Conservation (phyloP, 2,329 filamentous ascomycete species). For the Alternaria gansuensis region DNA sequence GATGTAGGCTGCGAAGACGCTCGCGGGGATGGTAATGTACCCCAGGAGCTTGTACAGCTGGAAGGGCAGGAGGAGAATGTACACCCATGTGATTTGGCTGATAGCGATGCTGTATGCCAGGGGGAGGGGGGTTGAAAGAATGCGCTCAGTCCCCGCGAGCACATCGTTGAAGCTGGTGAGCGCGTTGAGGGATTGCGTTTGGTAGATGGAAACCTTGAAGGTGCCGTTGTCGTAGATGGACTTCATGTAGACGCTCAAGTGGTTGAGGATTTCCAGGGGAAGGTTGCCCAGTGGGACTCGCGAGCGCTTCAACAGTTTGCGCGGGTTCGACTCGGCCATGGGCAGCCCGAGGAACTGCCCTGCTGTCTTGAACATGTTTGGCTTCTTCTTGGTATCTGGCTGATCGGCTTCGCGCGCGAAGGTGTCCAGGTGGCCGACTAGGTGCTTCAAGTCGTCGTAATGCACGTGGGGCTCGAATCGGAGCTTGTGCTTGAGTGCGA, state of each 20-base stretch:
- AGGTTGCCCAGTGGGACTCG: constrained; percentile 78
- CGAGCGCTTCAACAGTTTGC: constrained; percentile 76
- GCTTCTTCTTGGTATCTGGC: constrained; percentile 53
- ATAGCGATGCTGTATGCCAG: constrained; percentile 87
- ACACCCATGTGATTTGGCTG: constrained; percentile 84
- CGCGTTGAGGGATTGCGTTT: constrained; percentile 67
- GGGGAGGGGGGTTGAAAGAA: constrained; percentile 81
- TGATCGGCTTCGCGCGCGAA: constrained; percentile 66
- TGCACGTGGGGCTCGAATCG: constrained; percentile 82
- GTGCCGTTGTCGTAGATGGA: constrained; percentile 65
- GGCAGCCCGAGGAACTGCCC: constrained; percentile 79
- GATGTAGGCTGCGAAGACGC: constrained; percentile 76
- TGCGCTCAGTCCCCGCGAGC: constrained; percentile 75
- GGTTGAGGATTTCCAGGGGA: constrained; percentile 78
- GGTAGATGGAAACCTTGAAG: constrained; percentile 64
- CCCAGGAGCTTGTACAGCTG: constrained; percentile 71
- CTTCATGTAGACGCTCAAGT: constrained; percentile 73
- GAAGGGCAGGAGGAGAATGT: constrained; percentile 81
- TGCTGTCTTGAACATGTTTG: constrained; percentile 62
- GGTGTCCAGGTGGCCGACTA: constrained; percentile 77
- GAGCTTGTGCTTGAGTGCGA: constrained; percentile 80
- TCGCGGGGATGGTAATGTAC: constrained; percentile 81
- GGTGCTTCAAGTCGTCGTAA: constrained; percentile 75
- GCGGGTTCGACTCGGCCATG: constrained; percentile 78
- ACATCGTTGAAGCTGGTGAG: constrained; percentile 74